These are phyloP conservation scores for Limonium bicolor DNA, from an alignment of 148 eudicot genomes.

Conservation along the genomic window DNA sequence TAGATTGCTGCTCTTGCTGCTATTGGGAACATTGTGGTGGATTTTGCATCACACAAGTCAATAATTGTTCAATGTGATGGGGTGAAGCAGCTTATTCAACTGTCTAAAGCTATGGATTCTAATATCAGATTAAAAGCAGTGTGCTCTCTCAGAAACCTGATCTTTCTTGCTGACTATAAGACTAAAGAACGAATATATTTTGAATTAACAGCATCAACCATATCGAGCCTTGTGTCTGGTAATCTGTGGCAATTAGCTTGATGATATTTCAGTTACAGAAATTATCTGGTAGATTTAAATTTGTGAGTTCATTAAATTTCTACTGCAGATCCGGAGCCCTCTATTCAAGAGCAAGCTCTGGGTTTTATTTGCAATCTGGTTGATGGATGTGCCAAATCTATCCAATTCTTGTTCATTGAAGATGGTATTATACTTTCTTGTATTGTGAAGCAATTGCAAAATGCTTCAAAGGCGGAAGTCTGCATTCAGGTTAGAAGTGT, in stretches of 20 bases:
- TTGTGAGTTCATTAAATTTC: neutral
- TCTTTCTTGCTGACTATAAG: slow-evolving; percentile 44
- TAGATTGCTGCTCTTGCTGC: slow-evolving; percentile 88
- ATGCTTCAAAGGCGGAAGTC: slow-evolving; percentile 40
- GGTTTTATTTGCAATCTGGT: slow-evolving; percentile 73
- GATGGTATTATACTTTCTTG: slow-evolving; percentile 52
- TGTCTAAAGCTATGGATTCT: slow-evolving; percentile 82
- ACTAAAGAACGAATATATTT: slow-evolving; percentile 49
- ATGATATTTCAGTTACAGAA: neutral
- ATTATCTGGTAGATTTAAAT: neutral
- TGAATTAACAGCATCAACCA: slow-evolving; percentile 54
- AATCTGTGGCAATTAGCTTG: no score
- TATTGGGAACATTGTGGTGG: slow-evolving; percentile 69
- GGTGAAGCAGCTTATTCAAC: slow-evolving; percentile 68
- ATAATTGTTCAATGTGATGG: slow-evolving; percentile 59
- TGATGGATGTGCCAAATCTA: slow-evolving; percentile 55
- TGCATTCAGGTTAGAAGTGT: slow-evolving; percentile 57
- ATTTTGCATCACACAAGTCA: slow-evolving; percentile 53
- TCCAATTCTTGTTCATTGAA: slow-evolving; percentile 48
- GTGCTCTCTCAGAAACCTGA: slow-evolving; percentile 71
- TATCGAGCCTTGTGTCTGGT: slow-evolving; percentile 75
- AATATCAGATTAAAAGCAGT: slow-evolving; percentile 58
- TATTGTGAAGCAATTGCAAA: slow-evolving; percentile 53
- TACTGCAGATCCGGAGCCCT: slow-evolving; percentile 60
- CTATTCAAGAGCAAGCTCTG: slow-evolving; percentile 92